Evolutionary conservation across 106 monocot genomes (phyloP).

Genomic region (Hemerocallis citrina): DNA sequence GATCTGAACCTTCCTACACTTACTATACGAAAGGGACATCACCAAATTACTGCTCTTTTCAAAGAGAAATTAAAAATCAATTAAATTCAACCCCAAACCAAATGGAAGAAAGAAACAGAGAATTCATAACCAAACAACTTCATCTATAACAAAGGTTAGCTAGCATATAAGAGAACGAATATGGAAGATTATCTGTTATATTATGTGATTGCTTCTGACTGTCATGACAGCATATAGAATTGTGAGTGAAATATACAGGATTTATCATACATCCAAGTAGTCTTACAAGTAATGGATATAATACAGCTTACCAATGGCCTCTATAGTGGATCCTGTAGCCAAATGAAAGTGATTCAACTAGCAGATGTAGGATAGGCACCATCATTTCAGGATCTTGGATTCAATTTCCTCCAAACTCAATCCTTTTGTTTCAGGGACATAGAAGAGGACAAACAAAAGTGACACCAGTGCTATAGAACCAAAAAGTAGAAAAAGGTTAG

Average conservation of each 20-base stretch:
- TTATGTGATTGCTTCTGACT: not conserved
- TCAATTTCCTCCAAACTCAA: slow-evolving; percentile 93
- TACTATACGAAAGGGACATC: too few species aligned
- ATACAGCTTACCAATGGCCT: not conserved
- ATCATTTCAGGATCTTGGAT: slow-evolving; percentile 70
- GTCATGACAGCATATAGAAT: not conserved
- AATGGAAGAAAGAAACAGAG: not conserved
- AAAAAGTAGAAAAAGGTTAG: slow-evolving; percentile 82
- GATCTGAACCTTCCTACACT: too few species aligned
- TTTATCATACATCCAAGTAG: not conserved
- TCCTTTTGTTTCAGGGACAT: slow-evolving; percentile 94
- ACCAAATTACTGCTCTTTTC: too few species aligned
- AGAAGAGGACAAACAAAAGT: slow-evolving; percentile 60
- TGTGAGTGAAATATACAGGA: not conserved
- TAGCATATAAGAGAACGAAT: not conserved
- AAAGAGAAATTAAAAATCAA: too few species aligned
- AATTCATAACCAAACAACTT: not conserved
- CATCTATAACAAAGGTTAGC: not conserved
- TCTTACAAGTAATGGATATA: slow-evolving; percentile 1
- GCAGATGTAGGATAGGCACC: not conserved
- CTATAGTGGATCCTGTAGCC: not conserved
- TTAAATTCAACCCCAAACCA: too few species aligned
- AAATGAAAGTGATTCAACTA: not conserved
- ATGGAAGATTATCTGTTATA: not conserved
- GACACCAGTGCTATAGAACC: slow-evolving; percentile 66